phyloP scores from a whole-genome alignment of 768 basidiomycete species.

The Coprinellus micaceus region DNA sequence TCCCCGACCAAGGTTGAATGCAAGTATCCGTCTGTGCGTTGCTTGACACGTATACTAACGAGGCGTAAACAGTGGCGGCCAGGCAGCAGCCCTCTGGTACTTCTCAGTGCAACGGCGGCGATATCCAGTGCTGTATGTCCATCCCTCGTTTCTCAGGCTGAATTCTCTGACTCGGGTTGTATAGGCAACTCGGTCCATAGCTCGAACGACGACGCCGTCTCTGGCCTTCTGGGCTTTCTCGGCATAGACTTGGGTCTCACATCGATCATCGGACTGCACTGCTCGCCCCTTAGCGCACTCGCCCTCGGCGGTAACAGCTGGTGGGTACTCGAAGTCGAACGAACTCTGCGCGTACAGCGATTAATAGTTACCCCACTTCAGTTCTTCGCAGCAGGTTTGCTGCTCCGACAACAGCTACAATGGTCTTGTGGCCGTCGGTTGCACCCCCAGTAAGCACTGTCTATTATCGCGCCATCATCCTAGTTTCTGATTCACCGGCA shows the following conservation, averaged over 20 bases:
- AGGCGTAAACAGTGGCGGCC: slow-evolving; percentile 24
- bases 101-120: slow-evolving; percentile 39
- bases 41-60: not conserved
- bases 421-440: slow-evolving; percentile 41
- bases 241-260: slow-evolving; percentile 23
- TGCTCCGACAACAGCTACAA: slow-evolving; percentile 42
- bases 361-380: slow-evolving; percentile 17
- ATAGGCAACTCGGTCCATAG: slow-evolving; percentile 27
- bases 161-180: not conserved
- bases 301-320: slow-evolving; percentile 32
- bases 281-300: slow-evolving; percentile 29
- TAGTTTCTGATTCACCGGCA: not conserved
- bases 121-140: slow-evolving; percentile 40
- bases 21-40: not conserved
- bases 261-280: slow-evolving; percentile 31
- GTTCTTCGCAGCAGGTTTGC: slow-evolving; percentile 38
- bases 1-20: slow-evolving; percentile 23
- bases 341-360: not conserved
- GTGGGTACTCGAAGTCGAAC: slow-evolving; percentile 17
- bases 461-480: not conserved
- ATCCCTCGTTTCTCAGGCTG: not conserved
- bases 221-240: slow-evolving; percentile 25
- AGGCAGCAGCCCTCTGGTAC: slow-evolving; percentile 33
- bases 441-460: slow-evolving; percentile 36
- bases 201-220: slow-evolving; percentile 13